A percentile compares a stretch with the other conserved stretches of the same genome.
Conservation (phyloP, 2,329 filamentous ascomycete species). For the Pyrenochaeta sp. region DNA sequence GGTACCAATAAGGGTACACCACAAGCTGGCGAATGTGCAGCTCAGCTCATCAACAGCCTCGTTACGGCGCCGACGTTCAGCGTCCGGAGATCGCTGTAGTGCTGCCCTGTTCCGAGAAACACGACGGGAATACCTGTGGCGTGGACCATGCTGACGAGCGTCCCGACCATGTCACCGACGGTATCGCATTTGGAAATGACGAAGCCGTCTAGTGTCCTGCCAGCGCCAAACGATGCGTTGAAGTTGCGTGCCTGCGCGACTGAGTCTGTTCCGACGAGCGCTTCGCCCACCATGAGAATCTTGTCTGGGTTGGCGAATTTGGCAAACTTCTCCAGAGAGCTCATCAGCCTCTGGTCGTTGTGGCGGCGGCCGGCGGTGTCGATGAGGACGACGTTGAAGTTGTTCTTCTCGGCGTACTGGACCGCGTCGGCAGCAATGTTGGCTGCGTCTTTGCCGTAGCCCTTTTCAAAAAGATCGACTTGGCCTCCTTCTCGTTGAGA, state of each 20-base stretch:
- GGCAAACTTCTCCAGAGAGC: slow-evolving; percentile 93
- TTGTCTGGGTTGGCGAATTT: slow-evolving; percentile 97
- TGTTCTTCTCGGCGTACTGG: slow-evolving; percentile 73
- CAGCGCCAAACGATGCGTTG: slow-evolving; percentile 86
- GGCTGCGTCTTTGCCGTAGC: slow-evolving; percentile 96
- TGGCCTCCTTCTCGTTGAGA: slow-evolving; percentile 78
- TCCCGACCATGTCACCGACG: slow-evolving; percentile 98
- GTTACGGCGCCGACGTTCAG: slow-evolving; percentile 71
- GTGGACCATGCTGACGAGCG: slow-evolving; percentile 95
- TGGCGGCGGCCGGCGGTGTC: slow-evolving; percentile 94
- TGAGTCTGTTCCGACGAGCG: slow-evolving; percentile 92
- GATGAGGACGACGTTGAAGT: slow-evolving; percentile 93
- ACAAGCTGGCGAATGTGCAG: neutral
- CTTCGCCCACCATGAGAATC: slow-evolving; percentile 96
- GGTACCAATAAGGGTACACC: too few relatives aligned
- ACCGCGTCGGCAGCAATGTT: slow-evolving; percentile 95
- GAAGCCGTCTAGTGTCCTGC: slow-evolving; percentile 87
- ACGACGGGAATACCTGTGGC: slow-evolving; percentile 95
- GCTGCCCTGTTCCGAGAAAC: slow-evolving; percentile 80
- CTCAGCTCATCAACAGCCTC: slow-evolving; percentile 64
- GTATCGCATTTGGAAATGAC: slow-evolving; percentile 99
- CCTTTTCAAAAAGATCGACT: slow-evolving; percentile 94
- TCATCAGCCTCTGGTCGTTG: slow-evolving; percentile 96
- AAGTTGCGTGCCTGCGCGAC: slow-evolving; percentile 97
- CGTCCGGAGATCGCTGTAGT: slow-evolving; percentile 70